phyloP scores from a whole-genome alignment of 73 alveolate species.

The Paramecium biaurelia region DNA sequence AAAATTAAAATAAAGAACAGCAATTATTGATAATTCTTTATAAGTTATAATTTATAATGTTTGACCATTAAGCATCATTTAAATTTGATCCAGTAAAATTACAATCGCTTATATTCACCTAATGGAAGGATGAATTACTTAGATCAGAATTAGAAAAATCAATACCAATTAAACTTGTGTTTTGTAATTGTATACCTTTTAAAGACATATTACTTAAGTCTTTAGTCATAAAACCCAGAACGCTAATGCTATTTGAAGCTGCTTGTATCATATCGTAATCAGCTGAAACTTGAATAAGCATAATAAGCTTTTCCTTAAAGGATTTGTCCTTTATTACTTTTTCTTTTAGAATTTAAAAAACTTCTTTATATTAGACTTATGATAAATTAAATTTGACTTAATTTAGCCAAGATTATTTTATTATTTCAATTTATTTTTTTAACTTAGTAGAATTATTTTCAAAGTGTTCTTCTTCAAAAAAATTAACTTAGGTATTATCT shows the following conservation, averaged over 20 bases:
- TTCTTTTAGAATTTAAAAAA: not conserved
- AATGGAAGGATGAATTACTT: not conserved
- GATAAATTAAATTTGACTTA: too few relatives aligned
- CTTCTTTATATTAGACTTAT: not conserved
- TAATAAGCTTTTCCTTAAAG: too few relatives aligned
- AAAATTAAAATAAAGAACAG: too few relatives aligned
- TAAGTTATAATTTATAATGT: too few relatives aligned
- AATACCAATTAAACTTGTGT: not conserved
- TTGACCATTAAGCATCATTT: not conserved
- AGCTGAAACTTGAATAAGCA: not conserved
- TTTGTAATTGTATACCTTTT: too few relatives aligned
- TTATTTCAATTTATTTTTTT: too few relatives aligned
- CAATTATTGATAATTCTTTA: too few relatives aligned
- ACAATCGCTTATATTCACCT: not conserved
- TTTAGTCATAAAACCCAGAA: not conserved
- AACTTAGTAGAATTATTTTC: not conserved
- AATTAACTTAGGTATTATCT: too few relatives aligned
- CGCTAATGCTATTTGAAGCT: not conserved
- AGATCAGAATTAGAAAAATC: not conserved
- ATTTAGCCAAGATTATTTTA: not conserved
- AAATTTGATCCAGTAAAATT: not conserved
- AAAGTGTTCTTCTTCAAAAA: too few relatives aligned
- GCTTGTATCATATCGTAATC: not conserved
- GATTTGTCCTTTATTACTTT: too few relatives aligned
- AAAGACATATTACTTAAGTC: too few relatives aligned